phyloP scores from a whole-genome alignment of 306 rosid species.

The Rubus idaeus region DNA sequence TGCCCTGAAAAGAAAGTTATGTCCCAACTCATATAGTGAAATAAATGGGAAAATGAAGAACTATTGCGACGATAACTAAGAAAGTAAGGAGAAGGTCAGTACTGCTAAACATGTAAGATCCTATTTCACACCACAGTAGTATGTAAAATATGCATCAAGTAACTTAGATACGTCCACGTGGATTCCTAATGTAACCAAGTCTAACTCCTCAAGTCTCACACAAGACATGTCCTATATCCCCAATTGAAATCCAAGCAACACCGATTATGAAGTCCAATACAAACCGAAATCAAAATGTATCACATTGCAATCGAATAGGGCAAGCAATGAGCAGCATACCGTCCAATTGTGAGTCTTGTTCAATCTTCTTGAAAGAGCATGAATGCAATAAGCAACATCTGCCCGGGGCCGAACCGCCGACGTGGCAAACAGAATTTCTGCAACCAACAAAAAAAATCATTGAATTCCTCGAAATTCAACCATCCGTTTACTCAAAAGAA shows the following conservation, averaged over 20 bases:
- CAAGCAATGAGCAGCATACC: conserved; percentile 40
- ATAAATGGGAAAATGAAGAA: not conserved
- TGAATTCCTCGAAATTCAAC: conserved; percentile 9
- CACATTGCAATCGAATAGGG: not conserved
- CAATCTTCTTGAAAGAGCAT: conserved; percentile 81
- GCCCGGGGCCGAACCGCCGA: conserved; percentile 89
- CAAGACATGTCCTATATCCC: not conserved
- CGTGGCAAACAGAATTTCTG: conserved; percentile 70
- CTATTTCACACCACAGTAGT: not conserved
- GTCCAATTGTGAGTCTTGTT: conserved; percentile 97
- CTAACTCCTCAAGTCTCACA: not conserved
- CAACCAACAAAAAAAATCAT: conserved; percentile 19
- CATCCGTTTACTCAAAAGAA: not conserved
- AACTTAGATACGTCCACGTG: too few species aligned
- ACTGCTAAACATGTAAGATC: not conserved
- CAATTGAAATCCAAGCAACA: not conserved
- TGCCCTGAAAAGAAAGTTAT: too few species aligned
- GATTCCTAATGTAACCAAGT: not conserved
- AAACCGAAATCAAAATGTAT: not conserved
- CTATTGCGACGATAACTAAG: not conserved
- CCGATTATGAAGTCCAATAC: not conserved
- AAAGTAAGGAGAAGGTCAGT: too few species aligned
- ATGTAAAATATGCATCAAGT: not conserved
- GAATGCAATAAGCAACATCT: conserved; percentile 98
- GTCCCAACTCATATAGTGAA: too few species aligned